Base-by-base conservation (phyloP, 257 asterid species). In the Ophiorrhiza pumila region DNA sequence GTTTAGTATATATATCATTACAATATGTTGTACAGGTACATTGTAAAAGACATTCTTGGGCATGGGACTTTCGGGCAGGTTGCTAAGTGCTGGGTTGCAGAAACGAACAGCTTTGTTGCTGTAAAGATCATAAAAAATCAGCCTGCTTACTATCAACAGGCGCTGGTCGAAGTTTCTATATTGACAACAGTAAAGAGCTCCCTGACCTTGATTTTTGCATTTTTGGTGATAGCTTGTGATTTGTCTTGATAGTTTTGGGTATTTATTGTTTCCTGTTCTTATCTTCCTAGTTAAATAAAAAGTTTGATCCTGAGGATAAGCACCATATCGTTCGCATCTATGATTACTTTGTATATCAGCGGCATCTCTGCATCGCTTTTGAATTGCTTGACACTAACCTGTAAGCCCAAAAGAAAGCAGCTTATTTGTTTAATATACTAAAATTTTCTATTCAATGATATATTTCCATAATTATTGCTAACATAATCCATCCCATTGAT, bases 61-160 rank as follows among this genome's bases (percentile, higher is more conserved):
- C 99, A 92, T 57, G 99, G 99, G 74, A 95, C 99, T 66, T 95
- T 95, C 82, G 99, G 99, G 68, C 99, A 95, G 89, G 99, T 95
- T 77, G 99, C 96, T 35, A 95, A 92, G 82, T 95, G 99, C 82
- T 92, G 95, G 99, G 96, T 89, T 76, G 82, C 93, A 20, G 96
- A 95, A 75, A 85, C 87, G 68, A 83, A 85, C 53, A 82, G 89
- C 79, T 89, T 86, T 79, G 87, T 89, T 77, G 99, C 99, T 83
- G 96, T 95, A 45, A 95, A 95, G 85, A 88, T 95, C 82, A 95
- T 95, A 71, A 95, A 95, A 78, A 95, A 95, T 69, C 91, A 83
- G 83, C 98, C 99, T 79, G 99, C 99, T 62, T 95, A 89, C 85
- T 90, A 95, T 88, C 99, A 90, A 81, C 99, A 92, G 83, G 96